Conservation (phyloP, 306 rosid genomes). For the Carpinus fangiana region DNA sequence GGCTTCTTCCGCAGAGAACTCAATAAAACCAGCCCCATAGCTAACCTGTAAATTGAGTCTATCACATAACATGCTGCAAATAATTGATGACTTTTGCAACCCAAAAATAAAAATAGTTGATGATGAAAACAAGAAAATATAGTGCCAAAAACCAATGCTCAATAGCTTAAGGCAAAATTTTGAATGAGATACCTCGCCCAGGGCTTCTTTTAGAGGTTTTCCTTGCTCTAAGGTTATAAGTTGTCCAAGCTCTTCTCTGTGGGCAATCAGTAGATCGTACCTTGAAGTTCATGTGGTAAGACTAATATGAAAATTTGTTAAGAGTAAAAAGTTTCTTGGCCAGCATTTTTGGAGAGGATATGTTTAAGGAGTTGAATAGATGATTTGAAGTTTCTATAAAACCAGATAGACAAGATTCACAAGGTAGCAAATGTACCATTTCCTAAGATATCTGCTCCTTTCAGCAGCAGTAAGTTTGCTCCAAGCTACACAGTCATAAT, state of each 20-base stretch:
- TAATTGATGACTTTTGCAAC: constrained; percentile 13
- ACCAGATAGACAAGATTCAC: constrained; percentile 22
- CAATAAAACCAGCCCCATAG: constrained; percentile 87
- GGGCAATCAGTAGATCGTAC: constrained; percentile 74
- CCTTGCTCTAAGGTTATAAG: constrained; percentile 98
- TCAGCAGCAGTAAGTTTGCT: constrained; percentile 86
- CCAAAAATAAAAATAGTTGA: constrained; percentile 13
- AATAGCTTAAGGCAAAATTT: constrained; percentile 24
- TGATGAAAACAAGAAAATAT: constrained; percentile 17
- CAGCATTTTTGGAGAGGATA: constrained; percentile 14
- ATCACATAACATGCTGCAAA: constrained; percentile 21
- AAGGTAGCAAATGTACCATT: constrained; percentile 59
- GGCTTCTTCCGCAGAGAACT: constrained; percentile 91
- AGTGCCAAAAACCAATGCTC: not conserved
- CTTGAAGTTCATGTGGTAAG: constrained; percentile 41
- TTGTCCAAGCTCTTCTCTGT: constrained; percentile 85
- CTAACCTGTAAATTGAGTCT: constrained; percentile 46
- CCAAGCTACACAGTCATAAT: constrained; percentile 65
- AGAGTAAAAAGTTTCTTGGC: constrained; percentile 10
- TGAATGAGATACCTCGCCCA: constrained; percentile 72
- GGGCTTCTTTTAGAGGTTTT: constrained; percentile 85
- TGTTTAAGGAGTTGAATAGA: constrained; percentile 8
- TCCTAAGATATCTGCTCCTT: constrained; percentile 77
- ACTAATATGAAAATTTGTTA: constrained; percentile 11
- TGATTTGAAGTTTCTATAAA: constrained; percentile 12